Evolutionary conservation across 495 filamentous ascomycete species (phyloP).

Genomic region (Aspergillus ostianus): DNA sequence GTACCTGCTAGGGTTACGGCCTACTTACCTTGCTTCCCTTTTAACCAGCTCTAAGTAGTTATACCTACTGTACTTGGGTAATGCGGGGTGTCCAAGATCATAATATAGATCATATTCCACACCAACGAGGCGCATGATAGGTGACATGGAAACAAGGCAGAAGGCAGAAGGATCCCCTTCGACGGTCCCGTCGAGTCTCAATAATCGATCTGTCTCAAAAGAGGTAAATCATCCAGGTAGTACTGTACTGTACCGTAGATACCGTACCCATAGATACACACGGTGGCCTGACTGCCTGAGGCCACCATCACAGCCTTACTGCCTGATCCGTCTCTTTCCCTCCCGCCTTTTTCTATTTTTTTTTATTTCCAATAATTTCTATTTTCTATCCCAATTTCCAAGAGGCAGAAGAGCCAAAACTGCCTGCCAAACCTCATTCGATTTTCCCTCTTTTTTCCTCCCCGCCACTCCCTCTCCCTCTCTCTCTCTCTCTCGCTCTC

Average conservation of each 20-base stretch:
- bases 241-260: no score
- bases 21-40: no score
- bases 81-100: no score
- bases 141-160: no score
- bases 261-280: background rate
- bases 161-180: background rate
- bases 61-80: no score
- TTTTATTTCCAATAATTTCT: conserved; percentile 9
- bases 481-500: conserved; percentile 10
- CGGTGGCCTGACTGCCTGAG: conserved; percentile 14
- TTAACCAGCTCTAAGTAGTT: no score
- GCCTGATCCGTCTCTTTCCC: conserved; percentile 19
- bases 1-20: no score
- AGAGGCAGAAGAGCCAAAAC: conserved; percentile 23
- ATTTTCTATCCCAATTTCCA: conserved; percentile 11
- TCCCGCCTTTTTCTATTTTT: conserved; percentile 26
- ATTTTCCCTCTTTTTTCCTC: conserved; percentile 11
- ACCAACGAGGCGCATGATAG: no score
- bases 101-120: background rate
- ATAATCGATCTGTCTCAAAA: background rate
- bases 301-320: conserved; percentile 12
- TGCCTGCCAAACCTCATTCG: conserved; percentile 12
- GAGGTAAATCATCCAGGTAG: background rate
- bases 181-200: background rate
- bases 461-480: conserved; percentile 14